Evolutionary conservation across 257 asterid species (phyloP).

Genomic region (Rauvolfia tetraphylla): DNA sequence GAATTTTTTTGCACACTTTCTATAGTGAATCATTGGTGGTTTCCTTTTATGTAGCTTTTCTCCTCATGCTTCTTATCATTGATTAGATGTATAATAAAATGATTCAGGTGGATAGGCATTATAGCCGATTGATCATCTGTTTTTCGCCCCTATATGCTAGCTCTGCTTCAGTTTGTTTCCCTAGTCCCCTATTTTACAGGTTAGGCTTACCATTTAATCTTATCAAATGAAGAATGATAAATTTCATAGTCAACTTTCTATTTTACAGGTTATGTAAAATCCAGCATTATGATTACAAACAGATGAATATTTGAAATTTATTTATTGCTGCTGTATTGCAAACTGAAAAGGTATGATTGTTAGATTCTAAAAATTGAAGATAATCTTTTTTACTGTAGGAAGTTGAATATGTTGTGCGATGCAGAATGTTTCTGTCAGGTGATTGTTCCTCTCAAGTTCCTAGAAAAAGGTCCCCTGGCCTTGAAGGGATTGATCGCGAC

Average conservation of each 20-base stretch:
- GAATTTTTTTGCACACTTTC: background rate
- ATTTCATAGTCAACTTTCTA: no score
- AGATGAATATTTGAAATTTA: background rate
- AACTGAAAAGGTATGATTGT: background rate
- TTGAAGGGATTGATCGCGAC: slow-evolving; percentile 35
- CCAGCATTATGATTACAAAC: background rate
- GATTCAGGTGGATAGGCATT: background rate
- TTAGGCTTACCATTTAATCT: background rate
- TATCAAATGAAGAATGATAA: no score
- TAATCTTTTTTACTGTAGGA: slow-evolving; percentile 15
- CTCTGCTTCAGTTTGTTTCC: background rate
- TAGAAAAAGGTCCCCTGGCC: slow-evolving; percentile 27
- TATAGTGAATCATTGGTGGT: background rate
- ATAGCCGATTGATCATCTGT: background rate
- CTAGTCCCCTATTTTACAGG: background rate
- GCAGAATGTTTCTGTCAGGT: slow-evolving; percentile 27
- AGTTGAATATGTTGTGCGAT: slow-evolving; percentile 44
- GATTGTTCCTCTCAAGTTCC: slow-evolving; percentile 31
- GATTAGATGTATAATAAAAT: background rate
- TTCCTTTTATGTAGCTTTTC: background rate
- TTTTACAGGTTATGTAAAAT: background rate
- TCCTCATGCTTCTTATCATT: background rate
- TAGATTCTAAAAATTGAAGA: slow-evolving; percentile 3
- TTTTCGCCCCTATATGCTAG: background rate
- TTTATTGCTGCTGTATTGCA: background rate